Conservation (phyloP, 805 yeast genomes). For the Barnettozyma wickerhamii region DNA sequence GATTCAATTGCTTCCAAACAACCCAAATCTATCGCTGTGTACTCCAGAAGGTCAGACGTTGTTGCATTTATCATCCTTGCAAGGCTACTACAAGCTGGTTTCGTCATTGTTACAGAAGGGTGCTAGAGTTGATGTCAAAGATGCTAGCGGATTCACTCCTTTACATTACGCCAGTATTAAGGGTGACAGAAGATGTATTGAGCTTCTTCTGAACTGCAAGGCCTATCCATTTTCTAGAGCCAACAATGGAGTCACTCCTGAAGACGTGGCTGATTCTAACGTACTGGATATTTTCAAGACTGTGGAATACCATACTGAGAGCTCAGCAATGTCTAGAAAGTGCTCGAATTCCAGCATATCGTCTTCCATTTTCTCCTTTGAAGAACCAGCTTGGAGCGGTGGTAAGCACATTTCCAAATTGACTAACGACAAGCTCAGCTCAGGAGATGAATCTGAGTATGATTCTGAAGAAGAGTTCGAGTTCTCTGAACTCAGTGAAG, state of each 20-base stretch:
- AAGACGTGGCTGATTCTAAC: constrained; percentile 36
- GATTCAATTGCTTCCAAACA: constrained; percentile 62
- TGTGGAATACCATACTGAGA: neutral
- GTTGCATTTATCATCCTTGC: constrained; percentile 78
- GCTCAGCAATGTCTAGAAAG: constrained; percentile 19
- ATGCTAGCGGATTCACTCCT: constrained; percentile 81
- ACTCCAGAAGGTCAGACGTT: constrained; percentile 83
- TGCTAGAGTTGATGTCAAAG: constrained; percentile 68
- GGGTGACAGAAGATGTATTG: constrained; percentile 67
- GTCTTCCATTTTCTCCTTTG: constrained; percentile 29
- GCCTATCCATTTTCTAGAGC: constrained; percentile 53
- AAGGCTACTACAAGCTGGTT: constrained; percentile 62
- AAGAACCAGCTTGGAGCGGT: constrained; percentile 21
- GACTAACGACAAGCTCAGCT: constrained; percentile 27
- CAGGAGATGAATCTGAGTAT: constrained; percentile 23
- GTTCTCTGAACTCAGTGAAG: constrained; percentile 3
- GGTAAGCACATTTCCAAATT: constrained; percentile 32
- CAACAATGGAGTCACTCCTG: constrained; percentile 43
- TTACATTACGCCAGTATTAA: constrained; percentile 78
- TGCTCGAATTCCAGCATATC: constrained; percentile 22
- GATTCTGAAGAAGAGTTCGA: constrained; percentile 27
- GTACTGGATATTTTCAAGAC: constrained; percentile 29
- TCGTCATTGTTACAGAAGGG: constrained; percentile 60
- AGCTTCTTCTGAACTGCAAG: constrained; percentile 56
- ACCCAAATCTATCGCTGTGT: constrained; percentile 79